A percentile compares a stretch with the other conserved stretches of the same genome.
Evolutionary conservation across 2,329 filamentous ascomycete genomes (phyloP).

Genomic region (Anthostomella pinea): DNA sequence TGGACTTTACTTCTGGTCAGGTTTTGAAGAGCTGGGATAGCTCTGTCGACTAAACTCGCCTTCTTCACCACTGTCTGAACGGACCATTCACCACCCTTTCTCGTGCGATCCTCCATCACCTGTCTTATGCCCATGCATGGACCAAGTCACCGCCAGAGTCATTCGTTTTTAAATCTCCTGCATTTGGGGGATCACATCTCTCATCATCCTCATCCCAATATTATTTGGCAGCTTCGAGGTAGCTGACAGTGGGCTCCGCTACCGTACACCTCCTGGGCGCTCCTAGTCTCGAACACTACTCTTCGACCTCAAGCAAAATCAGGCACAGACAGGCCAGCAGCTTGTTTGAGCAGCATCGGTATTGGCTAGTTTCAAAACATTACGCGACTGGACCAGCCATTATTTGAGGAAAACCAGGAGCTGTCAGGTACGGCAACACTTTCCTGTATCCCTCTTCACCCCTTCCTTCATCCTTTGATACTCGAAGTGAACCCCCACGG

Average conservation of each 20-base stretch:
- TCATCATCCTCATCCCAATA: too few relatives aligned
- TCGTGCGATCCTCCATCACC: conserved; percentile 14
- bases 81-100: conserved; percentile 3
- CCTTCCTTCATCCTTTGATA: too few relatives aligned
- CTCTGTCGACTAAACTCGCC: conserved; percentile 19
- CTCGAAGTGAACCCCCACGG: too few relatives aligned
- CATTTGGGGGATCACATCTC: too few relatives aligned
- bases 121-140: conserved; percentile 18
- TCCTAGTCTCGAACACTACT: too few relatives aligned
- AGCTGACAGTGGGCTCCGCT: conserved; percentile 1
- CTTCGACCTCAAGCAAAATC: too few relatives aligned
- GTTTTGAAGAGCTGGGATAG: conserved; percentile 10
- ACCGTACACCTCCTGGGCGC: not conserved
- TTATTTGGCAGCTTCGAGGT: not conserved
- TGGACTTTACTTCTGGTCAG: conserved; percentile 17
- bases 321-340: not conserved
- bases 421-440: not conserved
- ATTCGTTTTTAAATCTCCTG: conserved; percentile 18
- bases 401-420: not conserved
- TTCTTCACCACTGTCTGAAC: conserved; percentile 9
- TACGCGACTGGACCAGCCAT: not conserved
- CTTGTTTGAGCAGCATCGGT: not conserved
- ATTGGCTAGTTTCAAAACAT: not conserved
- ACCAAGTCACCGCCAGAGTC: conserved; percentile 16
- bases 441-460: not conserved